Base-by-base conservation (phyloP, 2,329 filamentous ascomycete species). In the Pyrenophora graminea region DNA sequence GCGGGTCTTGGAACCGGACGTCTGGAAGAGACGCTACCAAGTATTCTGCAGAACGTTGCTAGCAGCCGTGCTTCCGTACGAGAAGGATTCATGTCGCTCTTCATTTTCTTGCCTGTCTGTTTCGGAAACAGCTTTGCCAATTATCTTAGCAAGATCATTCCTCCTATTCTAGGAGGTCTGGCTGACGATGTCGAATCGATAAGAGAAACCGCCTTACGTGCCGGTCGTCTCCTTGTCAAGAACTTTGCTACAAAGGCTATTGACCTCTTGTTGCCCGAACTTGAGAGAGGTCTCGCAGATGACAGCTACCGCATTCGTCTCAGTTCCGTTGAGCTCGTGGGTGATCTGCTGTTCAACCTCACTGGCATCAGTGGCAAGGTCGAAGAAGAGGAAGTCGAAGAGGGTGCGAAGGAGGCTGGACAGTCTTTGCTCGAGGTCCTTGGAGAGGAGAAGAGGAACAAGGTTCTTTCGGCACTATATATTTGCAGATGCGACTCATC, bases 11-110 rank as follows among this genome's bases (percentile, higher is more conserved):
- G 95, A 60, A 99, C 94, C 1, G 84, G 88, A 43, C 89, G 94
- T 62, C 79, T 99, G 62, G 94, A 99, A 74, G 95, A 99, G 76
- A 97, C 92, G 4, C 79, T 99, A 39, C 95, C 94, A 33, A 97
- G 93, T 10, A 96, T 99, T 63, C 77, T 99, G 34, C 93, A 97
- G 68, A 99, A 99, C 67, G 93, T 96, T 60, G 87, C 91, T 62
- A 97, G 93, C 66, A 85, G 88, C 62, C 97, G 96, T 75, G 73
- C 94, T 15, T 86, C 91, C 47, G 91, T 99, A 58, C 87, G 94
- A 65, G 94, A 99, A 80, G 94, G 94, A 39, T 99, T 99, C 79
- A 99, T 99, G 94, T 97, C 94, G 6, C 83, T 99, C 34, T 99
- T 99, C 77, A 97, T 99, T 62, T 99, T 97, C 83, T 85, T 99